A percentile compares a stretch with the other conserved stretches of the same genome.
Conservation (phyloP, 495 filamentous ascomycete species). For the Aspergillus panamensis region DNA sequence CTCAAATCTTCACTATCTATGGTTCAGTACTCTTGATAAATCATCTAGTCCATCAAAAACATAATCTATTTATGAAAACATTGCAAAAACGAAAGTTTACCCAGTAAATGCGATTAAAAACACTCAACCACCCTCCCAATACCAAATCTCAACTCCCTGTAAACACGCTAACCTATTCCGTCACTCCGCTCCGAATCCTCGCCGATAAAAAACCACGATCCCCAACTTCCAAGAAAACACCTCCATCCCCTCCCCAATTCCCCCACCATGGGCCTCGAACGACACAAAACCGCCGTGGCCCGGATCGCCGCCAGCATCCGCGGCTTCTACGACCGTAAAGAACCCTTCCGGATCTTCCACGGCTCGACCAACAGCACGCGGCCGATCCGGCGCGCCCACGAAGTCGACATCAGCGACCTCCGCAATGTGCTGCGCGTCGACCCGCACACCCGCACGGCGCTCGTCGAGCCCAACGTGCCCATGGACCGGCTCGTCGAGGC, state of each 20-base stretch:
- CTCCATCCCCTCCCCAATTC: background rate
- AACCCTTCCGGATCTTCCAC: constrained; percentile 73
- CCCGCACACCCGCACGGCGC: constrained; percentile 29
- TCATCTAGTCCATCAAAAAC: too few species aligned
- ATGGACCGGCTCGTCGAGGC: constrained; percentile 48
- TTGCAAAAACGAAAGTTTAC: too few species aligned
- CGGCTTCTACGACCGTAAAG: constrained; percentile 51
- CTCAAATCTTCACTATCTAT: too few species aligned
- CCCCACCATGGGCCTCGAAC: constrained; percentile 7
- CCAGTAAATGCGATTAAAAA: too few species aligned
- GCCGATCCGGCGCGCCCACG: constrained; percentile 46
- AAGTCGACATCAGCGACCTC: constrained; percentile 51
- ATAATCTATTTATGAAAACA: too few species aligned
- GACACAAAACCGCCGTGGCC: constrained; percentile 10
- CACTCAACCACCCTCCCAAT: too few species aligned
- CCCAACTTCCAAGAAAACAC: too few species aligned
- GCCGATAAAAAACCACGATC: too few species aligned
- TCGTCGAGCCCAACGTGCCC: constrained; percentile 55
- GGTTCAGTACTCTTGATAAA: too few species aligned
- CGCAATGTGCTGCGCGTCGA: constrained; percentile 54
- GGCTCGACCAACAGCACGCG: constrained; percentile 76
- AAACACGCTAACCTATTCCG: too few species aligned
- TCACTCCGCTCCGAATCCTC: too few species aligned
- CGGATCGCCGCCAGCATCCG: constrained; percentile 36
- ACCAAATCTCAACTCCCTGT: too few species aligned